Evolutionary conservation across 805 yeast species (phyloP).

Genomic region (Schizosaccharomyces lindneri): DNA sequence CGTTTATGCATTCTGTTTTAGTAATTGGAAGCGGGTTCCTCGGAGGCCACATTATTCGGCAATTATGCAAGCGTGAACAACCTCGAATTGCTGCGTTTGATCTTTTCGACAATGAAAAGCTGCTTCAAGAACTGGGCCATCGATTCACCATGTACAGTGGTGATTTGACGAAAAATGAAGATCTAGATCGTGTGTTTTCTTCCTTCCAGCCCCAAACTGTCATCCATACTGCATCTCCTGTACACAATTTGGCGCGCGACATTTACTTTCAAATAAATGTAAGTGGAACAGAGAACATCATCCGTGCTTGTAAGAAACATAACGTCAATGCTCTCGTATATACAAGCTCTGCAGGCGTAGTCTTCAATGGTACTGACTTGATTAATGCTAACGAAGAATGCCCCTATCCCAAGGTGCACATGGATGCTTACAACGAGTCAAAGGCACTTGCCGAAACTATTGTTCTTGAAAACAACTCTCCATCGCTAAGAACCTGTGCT

Average conservation of each 20-base stretch:
- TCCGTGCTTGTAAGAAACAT: slow-evolving; percentile 32
- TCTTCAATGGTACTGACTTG: slow-evolving; percentile 83
- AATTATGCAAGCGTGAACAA: background rate
- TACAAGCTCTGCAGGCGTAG: slow-evolving; percentile 93
- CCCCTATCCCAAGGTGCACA: slow-evolving; percentile 76
- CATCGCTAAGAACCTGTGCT: slow-evolving; percentile 45
- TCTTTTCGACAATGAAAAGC: background rate
- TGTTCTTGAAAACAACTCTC: slow-evolving; percentile 50
- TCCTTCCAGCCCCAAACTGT: slow-evolving; percentile 41
- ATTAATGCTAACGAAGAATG: slow-evolving; percentile 79
- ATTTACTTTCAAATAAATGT: slow-evolving; percentile 79
- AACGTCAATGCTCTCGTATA: slow-evolving; percentile 48
- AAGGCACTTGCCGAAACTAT: slow-evolving; percentile 73
- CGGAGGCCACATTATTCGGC: slow-evolving; percentile 38
- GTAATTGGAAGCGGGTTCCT: slow-evolving; percentile 86
- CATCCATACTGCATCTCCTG: slow-evolving; percentile 91
- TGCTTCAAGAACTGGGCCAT: background rate
- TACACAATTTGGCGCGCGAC: slow-evolving; percentile 65
- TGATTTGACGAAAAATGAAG: slow-evolving; percentile 42
- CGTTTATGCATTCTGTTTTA: slow-evolving; percentile 30
- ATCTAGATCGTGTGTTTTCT: slow-evolving; percentile 38
- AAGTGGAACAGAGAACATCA: slow-evolving; percentile 56
- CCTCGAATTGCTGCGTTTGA: background rate
- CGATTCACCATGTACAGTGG: slow-evolving; percentile 46
- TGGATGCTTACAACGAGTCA: slow-evolving; percentile 93